Evolutionary conservation across 441 rosid genomes (phyloP).

Genomic region (Gossypium schwendimanii): DNA sequence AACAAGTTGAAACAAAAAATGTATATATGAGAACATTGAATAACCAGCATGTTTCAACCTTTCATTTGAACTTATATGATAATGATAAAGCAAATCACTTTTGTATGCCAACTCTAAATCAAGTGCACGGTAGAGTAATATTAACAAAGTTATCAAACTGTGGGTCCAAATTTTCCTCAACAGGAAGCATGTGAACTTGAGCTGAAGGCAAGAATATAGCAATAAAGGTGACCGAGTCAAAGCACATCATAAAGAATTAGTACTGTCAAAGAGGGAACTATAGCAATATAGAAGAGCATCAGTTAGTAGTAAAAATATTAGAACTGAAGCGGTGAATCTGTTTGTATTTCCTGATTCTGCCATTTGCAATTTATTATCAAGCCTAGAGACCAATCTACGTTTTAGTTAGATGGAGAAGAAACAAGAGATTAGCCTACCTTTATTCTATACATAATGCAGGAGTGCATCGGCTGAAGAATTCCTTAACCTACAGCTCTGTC

Average conservation of each 20-base stretch:
- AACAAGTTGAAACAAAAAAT: too few relatives aligned
- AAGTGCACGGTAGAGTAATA: neutral
- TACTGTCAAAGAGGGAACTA: neutral
- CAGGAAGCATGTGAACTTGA: neutral
- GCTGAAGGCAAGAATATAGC: neutral
- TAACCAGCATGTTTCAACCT: too few relatives aligned
- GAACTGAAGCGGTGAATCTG: neutral
- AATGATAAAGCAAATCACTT: neutral
- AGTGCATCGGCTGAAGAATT: slow-evolving; percentile 56
- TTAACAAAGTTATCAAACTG: neutral
- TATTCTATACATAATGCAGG: slow-evolving; percentile 55
- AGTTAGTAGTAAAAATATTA: neutral
- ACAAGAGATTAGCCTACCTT: slow-evolving; percentile 27
- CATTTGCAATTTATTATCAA: neutral
- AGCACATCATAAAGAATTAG: neutral
- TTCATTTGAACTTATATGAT: too few relatives aligned
- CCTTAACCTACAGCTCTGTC: slow-evolving; percentile 97
- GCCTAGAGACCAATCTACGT: neutral
- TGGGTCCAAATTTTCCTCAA: neutral
- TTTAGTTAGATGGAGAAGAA: slow-evolving; percentile 9
- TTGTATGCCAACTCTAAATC: neutral
- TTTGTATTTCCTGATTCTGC: neutral
- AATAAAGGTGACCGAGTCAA: neutral
- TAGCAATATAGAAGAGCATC: neutral
- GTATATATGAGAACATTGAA: too few relatives aligned